Evolutionary conservation across 306 rosid species (phyloP), one percentile per base, ranked within the genome.

Genomic region (Ormosia emarginata): DNA sequence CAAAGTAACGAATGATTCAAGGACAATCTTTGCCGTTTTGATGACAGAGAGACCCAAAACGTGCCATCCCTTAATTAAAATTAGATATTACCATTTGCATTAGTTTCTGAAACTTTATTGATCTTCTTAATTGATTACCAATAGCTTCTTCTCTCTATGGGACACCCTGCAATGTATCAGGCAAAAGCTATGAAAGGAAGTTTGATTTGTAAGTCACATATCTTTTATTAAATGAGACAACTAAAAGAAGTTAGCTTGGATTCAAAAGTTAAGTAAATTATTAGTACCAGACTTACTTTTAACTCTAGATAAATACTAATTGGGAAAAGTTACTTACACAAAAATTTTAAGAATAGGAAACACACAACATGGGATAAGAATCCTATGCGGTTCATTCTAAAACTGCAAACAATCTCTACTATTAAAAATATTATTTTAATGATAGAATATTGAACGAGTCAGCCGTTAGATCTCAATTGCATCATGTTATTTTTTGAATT

Each of bases 241-340:
- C 57, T 52, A 50, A 0, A 63, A 6, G 53, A 66, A 67, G 32
- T 41, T 12, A 24, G 56, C 29, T 50, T 65, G 14, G 37, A 66
- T 77, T 44, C 58, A 78, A 53, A 78, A 53, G 18, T 34, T 33
- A 12, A 49, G 66, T 78, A 63, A 76, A 66, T 78, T 67, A 79
- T 55, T 30, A 43, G 68, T 30, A 34, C 30, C 8, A 67, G 47
- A 56, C 56, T 68, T 32, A 69, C 34, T 56, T 79, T 30, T 34
- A 67, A 46, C 12, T 63, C 8, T 40, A 33, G 72, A 17, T 76
- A 44, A 24, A 24, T 24, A 24, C 24, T 24, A 24, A 24, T 24
- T 24, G 24, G 24, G 24, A 24, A 24, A 24, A 24, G 24, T 24
- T 24, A 24, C 24, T 24, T 24, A 24, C 24, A 24, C 1, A 24